Conservation (phyloP, 306 rosid species). For the Purshia tridentata region DNA sequence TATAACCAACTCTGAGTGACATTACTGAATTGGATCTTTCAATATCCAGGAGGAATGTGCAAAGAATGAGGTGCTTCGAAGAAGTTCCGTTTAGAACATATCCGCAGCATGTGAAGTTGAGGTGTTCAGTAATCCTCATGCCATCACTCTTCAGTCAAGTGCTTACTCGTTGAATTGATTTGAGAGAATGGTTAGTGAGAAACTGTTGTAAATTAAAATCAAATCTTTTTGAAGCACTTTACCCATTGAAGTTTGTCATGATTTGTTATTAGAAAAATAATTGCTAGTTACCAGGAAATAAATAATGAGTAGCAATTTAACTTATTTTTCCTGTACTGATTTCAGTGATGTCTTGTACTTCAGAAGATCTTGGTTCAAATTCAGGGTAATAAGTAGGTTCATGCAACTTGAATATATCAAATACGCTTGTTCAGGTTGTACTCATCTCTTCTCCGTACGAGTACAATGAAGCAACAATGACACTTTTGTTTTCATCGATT, state of each 20-base stretch:
- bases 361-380: slow-evolving; percentile 1
- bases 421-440: background rate
- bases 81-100: slow-evolving; percentile 34
- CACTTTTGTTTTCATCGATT: slow-evolving; percentile 16
- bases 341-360: slow-evolving; percentile 7
- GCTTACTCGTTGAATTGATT: background rate
- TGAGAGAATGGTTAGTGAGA: background rate
- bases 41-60: slow-evolving; percentile 65
- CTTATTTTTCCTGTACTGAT: background rate
- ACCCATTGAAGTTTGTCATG: background rate
- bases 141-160: background rate
- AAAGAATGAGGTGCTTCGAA: slow-evolving; percentile 45
- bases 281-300: background rate
- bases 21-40: slow-evolving; percentile 17
- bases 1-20: slow-evolving; percentile 15
- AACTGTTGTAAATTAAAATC: background rate
- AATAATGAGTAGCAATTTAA: background rate
- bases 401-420: slow-evolving; percentile 13
- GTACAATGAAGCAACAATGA: slow-evolving; percentile 9
- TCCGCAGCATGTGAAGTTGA: slow-evolving; percentile 17
- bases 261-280: background rate
- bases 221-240: background rate
- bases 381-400: slow-evolving; percentile 2
- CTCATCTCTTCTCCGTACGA: slow-evolving; percentile 4
- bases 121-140: slow-evolving; percentile 5